These are phyloP conservation scores for Kwoniella bestiolae DNA, from an alignment of 768 basidiomycete species.

Conservation along the genomic window DNA sequence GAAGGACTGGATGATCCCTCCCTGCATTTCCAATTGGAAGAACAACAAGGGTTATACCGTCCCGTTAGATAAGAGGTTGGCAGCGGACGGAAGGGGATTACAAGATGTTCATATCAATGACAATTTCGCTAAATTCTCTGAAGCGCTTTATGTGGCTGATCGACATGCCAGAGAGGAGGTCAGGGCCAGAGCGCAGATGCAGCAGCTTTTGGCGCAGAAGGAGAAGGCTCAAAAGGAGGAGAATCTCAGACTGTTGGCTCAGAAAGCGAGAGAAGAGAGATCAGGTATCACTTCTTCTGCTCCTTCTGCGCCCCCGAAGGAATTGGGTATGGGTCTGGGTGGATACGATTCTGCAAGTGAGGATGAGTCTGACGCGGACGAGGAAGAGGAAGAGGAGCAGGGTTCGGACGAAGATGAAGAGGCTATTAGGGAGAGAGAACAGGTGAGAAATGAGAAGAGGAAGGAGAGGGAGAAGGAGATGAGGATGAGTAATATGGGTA, in stretches of 20 bases:
- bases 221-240: slow-evolving; percentile 98
- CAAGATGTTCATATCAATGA: slow-evolving; percentile 99
- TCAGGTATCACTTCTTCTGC: slow-evolving; percentile 65
- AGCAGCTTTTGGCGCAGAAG: slow-evolving; percentile 97
- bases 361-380: slow-evolving; percentile 68
- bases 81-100: slow-evolving; percentile 95
- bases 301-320: slow-evolving; percentile 60
- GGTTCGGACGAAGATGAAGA: slow-evolving; percentile 92
- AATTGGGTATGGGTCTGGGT: slow-evolving; percentile 73
- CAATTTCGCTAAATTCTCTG: slow-evolving; percentile 98
- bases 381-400: slow-evolving; percentile 61
- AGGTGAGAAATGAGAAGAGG: slow-evolving; percentile 88
- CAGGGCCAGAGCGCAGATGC: slow-evolving; percentile 92
- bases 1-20: slow-evolving; percentile 99
- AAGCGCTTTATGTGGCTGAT: slow-evolving; percentile 92
- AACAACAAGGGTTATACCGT: slow-evolving; percentile 99
- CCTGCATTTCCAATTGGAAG: slow-evolving; percentile 99
- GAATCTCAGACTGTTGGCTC: slow-evolving; percentile 87
- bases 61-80: slow-evolving; percentile 94
- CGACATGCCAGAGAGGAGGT: slow-evolving; percentile 98
- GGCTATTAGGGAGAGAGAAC: slow-evolving; percentile 80
- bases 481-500: slow-evolving; percentile 99
- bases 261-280: slow-evolving; percentile 93
- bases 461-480: slow-evolving; percentile 94
- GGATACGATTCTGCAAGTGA: slow-evolving; percentile 84